Evolutionary conservation across 2,329 filamentous ascomycete species (phyloP), one percentile per base, ranked within the genome.

Genomic region (Thelonectria olida): DNA sequence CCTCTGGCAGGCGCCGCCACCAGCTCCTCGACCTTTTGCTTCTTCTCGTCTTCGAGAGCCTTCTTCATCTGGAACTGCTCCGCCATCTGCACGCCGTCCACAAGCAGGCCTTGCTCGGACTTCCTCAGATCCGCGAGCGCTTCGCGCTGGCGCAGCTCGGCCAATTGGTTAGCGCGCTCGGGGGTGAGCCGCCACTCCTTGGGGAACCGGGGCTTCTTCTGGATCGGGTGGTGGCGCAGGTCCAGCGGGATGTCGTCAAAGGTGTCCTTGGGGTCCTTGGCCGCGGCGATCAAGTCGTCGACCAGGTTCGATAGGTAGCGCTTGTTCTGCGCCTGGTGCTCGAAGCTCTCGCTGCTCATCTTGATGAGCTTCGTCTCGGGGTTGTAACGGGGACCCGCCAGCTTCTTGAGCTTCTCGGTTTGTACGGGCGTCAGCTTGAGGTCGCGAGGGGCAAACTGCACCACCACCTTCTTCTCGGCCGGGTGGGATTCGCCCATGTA

Each of bases 401-500:
- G 85, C 81, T 98, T 98, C 78, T 91, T 90, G 63, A 99, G 84
- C 78, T 97, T 99, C 73, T 85, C 76, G 65, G 85, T 84, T 79
- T 97, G 92, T 36, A 83, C 78, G 15, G 86, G 80, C 22, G 85
- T 88, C 55, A 97, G 84, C 62, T 84, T 80, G 63, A 97, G 80
- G 78, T 97, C 93, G 57, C 79, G 78, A 15, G 91, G 90, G 65
- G 85, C 88, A 79, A 98, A 97, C 75, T 97, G 92, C 56, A 98
- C 88, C 12, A 98, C 94, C 19, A 99, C 94, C 83, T 99, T 99
- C 75, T 89, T 90, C 78, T 93, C 89, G 3, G 95, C 93, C 0
- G 96, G 95, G 80, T 99, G 96, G 57, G 87, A 83, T 79, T 98
- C 96, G 72, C 95, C 95, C 85, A 99, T 90, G 80, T 98, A 98